Evolutionary conservation across 2,329 filamentous ascomycete species (phyloP), one percentile per base, ranked within the genome.

Genomic region (Purpureocillium lavendulum): DNA sequence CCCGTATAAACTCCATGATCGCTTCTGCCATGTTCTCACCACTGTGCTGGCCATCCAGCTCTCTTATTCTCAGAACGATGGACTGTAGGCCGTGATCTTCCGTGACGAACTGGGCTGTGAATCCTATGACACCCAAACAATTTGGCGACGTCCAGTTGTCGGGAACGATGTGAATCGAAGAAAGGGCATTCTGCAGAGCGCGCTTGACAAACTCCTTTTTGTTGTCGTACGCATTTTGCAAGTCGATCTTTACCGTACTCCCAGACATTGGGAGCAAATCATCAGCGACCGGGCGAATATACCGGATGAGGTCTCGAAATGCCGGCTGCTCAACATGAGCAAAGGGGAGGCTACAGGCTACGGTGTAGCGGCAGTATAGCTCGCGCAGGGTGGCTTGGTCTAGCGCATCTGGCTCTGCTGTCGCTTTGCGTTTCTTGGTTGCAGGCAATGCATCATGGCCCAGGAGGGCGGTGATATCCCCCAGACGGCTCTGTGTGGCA

Each of bases 21-120:
- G 35, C 17, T n/a, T 41, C 35, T 7, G 40, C 38, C 12, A 44
- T 21, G 16, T 32, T 38, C 26, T 39, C 39, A 17, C 41, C 40
- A 18, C 33, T 42, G 35, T 46, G 39, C 15, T 35, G 12, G 6
- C 41, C 41, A 13, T 40, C 37, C 17, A 46, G 18, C 41, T 41
- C 44, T 24, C 29, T 41, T 29, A 38, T 38, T 16, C 40, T 35
- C 14, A 41, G 30, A 8, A 41, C 16, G 30, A 41, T 29, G 10
- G 24, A 42, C 28, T 42, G 17, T 11, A 39, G 21, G 16, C 40
- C 32, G 30, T 39, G 24, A 26, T 41, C 40, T 41, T 41, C 14
- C 7, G 31, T 41, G 10, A 35, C 24, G 14, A 41, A 41, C 35
- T 42, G 16, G 21, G 36, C 40, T 18, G 28, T 42, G 28, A 42